Evolutionary conservation across 2,329 filamentous ascomycete species (phyloP), one percentile per base, ranked within the genome.

Genomic region (Alternaria incomplexa): DNA sequence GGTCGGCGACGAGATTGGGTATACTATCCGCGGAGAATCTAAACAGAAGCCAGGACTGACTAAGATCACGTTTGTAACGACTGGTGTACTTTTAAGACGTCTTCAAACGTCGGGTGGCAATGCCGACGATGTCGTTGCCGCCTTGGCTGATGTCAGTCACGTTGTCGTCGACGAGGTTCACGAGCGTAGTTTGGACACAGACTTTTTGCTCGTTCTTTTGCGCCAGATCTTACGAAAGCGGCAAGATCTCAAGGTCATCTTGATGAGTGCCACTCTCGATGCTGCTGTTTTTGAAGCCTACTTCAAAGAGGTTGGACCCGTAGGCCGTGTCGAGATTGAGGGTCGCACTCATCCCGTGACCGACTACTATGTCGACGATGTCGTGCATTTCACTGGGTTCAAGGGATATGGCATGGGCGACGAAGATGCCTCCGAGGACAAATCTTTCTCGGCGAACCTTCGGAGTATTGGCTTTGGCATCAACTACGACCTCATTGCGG

Each of bases 211-310:
- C 56, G 93, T 94, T 46, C 86, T 99, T 54, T 83, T 99, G 32
- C 89, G 93, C 58, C 92, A 97, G 76, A 92, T 97, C 7, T 81
- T 97, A 67, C 87, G 86, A 61, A 85, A 85, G 68, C 87, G 92
- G 52, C 90, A 89, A 71, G 92, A 96, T 66, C 86, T 98, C 40
- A 97, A 95, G 79, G 86, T 98, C 44, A 89, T 99, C 12, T 85
- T 99, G 36, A 99, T 99, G 96, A 97, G 93, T 80, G 95, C 95
- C 2, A 99, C 95, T 1, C 87, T 98, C 4, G 94, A 99, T 79
- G 93, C 95, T 2, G 87, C 89, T 1, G 89, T 93, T 0, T 98
- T 98, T 79, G 89, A 89, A 68, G 83, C 88, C 59, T 98, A 98
- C 79, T 98, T 98, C 81, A 88, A 86, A 6, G 86, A 86, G 1